phyloP scores from a whole-genome alignment of 148 eudicot genomes.

The Rhododendron kiyosumense region DNA sequence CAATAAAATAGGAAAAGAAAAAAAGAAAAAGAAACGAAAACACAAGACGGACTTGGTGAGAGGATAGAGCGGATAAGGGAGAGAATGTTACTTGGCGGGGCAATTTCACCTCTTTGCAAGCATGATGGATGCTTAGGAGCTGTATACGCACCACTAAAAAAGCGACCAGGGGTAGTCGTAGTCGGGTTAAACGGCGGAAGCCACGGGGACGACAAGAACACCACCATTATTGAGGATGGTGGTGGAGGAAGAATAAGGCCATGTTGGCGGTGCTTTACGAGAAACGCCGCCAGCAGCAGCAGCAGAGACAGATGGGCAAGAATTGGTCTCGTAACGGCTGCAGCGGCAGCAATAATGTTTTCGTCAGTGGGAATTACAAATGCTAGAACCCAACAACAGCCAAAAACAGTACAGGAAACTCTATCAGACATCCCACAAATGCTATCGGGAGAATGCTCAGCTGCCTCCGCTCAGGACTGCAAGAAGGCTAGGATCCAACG shows the following conservation, averaged over 20 bases:
- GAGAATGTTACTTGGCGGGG: background rate
- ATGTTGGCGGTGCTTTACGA: background rate
- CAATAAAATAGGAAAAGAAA: background rate
- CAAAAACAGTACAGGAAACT: slow-evolving; percentile 31
- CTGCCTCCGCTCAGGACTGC: slow-evolving; percentile 33
- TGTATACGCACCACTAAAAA: background rate
- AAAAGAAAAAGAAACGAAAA: background rate
- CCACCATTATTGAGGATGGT: background rate
- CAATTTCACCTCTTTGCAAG: slow-evolving; percentile 4
- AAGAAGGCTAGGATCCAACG: slow-evolving; percentile 58
- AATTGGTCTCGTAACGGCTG: background rate
- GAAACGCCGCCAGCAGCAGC: background rate
- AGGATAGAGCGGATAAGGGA: background rate
- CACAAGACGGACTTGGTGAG: background rate
- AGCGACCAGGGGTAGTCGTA: background rate
- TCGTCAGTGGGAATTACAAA: background rate
- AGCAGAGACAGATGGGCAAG: background rate
- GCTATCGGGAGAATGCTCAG: slow-evolving; percentile 35
- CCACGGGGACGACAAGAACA: background rate
- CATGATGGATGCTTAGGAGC: background rate
- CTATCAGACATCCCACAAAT: slow-evolving; percentile 61
- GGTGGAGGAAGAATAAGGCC: background rate
- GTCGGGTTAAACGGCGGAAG: background rate
- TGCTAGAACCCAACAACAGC: background rate
- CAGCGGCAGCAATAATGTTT: slow-evolving; percentile 5